Conservation (phyloP, 176 grass and related monocot genomes). For the Avena sativa region DNA sequence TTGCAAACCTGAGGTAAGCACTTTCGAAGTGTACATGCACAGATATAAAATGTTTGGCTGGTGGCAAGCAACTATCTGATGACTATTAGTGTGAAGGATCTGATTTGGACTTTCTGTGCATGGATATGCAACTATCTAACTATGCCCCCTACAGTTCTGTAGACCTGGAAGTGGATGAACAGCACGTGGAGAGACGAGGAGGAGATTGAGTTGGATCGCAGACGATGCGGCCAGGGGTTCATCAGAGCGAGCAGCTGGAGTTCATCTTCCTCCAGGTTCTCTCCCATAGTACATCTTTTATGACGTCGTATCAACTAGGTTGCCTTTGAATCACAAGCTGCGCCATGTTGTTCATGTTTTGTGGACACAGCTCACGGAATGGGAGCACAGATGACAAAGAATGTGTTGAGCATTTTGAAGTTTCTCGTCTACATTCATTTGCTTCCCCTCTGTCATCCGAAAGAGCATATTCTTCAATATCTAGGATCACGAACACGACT, state of each 20-base stretch:
- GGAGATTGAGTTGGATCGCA: neutral
- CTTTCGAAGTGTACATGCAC: neutral
- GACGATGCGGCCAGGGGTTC: neutral
- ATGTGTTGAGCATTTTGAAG: constrained; percentile 27
- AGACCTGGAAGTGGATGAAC: neutral
- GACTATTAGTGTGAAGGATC: neutral
- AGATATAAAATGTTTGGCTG: neutral
- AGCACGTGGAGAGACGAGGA: neutral
- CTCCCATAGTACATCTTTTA: constrained; percentile 18
- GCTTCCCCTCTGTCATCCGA: neutral
- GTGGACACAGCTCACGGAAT: neutral
- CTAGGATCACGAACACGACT: constrained; percentile 2
- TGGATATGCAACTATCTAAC: constrained; percentile 8
- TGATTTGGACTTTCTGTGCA: neutral
- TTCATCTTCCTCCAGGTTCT: constrained; percentile 44
- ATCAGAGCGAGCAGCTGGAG: neutral
- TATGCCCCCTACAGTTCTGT: constrained; percentile 3
- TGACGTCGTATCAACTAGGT: neutral
- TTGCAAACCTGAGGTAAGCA: constrained; percentile 11
- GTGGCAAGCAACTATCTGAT: neutral
- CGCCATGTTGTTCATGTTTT: neutral
- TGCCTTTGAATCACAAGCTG: neutral
- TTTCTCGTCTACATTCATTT: constrained; percentile 6
- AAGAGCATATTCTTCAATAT: neutral
- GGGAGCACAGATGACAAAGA: constrained; percentile 20